Evolutionary conservation across 768 basidiomycete species (phyloP).

Genomic region (Podaxis pistillaris): DNA sequence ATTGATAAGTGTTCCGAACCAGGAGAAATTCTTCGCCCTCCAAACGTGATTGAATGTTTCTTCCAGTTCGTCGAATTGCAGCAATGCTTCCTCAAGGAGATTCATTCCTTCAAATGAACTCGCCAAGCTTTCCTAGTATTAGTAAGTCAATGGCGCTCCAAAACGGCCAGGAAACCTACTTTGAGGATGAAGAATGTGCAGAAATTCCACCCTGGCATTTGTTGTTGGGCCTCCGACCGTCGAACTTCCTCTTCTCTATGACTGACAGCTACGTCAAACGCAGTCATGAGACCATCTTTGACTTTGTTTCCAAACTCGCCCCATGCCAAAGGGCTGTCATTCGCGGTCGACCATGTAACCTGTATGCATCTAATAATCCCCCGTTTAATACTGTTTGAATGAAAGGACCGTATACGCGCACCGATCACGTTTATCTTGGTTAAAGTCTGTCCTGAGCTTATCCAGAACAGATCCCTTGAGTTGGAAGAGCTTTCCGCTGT

Average conservation of each 20-base stretch:
- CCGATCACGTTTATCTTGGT: constrained; percentile 85
- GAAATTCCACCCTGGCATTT: constrained; percentile 98
- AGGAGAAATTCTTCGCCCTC: constrained; percentile 81
- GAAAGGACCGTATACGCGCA: constrained; percentile 24
- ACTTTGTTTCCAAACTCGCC: constrained; percentile 84
- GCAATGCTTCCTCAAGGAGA: constrained; percentile 84
- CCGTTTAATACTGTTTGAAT: constrained; percentile 11
- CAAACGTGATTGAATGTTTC: constrained; percentile 71
- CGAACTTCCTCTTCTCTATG: constrained; percentile 89
- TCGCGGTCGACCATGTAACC: constrained; percentile 70
- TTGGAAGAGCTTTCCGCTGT: constrained; percentile 72
- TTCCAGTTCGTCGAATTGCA: constrained; percentile 92
- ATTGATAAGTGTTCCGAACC: constrained; percentile 87
- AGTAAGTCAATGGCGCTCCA: constrained; percentile 17
- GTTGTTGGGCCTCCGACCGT: constrained; percentile 83
- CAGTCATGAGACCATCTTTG: constrained; percentile 84
- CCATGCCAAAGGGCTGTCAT: constrained; percentile 79
- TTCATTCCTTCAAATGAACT: constrained; percentile 88
- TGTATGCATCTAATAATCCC: constrained; percentile 66
- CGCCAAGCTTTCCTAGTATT: constrained; percentile 84
- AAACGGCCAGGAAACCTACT: constrained; percentile 38
- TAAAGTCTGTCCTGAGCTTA: constrained; percentile 91
- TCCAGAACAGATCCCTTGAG: constrained; percentile 84
- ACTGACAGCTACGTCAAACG: constrained; percentile 77
- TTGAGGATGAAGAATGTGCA: constrained; percentile 96